Percentiles rank a stretch among this genome's conserved stretches.
Evolutionary conservation across 805 yeast genomes (phyloP).

Genomic region (Metschnikowia similis): DNA sequence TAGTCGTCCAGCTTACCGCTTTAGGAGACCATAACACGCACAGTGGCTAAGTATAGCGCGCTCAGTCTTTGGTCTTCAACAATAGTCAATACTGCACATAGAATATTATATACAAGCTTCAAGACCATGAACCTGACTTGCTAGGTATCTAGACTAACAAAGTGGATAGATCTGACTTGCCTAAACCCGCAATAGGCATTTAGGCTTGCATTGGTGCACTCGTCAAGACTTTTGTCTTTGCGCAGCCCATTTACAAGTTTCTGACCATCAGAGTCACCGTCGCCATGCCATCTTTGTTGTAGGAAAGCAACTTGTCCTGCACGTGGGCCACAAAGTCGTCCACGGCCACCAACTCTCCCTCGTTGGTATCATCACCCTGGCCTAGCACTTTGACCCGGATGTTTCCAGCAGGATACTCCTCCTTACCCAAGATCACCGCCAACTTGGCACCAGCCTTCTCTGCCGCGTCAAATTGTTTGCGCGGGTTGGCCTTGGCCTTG

Average conservation of each 20-base stretch:
- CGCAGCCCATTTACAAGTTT: slow-evolving; percentile 41
- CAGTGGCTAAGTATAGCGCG: too few species aligned
- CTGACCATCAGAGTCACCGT: slow-evolving; percentile 61
- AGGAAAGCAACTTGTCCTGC: slow-evolving; percentile 29
- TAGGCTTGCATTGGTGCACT: too few species aligned
- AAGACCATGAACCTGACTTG: too few species aligned
- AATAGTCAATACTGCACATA: not conserved
- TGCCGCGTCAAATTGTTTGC: slow-evolving; percentile 97
- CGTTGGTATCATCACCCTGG: slow-evolving; percentile 77
- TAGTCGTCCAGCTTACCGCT: too few species aligned
- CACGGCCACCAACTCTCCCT: slow-evolving; percentile 74
- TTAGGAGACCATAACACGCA: too few species aligned
- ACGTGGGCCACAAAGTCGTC: slow-evolving; percentile 54
- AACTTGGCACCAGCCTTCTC: slow-evolving; percentile 88
- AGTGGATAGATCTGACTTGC: too few species aligned
- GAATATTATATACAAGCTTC: not conserved
- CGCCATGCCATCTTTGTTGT: slow-evolving; percentile 53
- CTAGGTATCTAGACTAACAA: too few species aligned
- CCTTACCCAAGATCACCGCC: slow-evolving; percentile 93
- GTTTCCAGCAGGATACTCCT: slow-evolving; percentile 78
- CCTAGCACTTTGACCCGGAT: slow-evolving; percentile 86
- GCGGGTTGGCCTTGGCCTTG: slow-evolving; percentile 88
- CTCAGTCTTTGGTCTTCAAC: too few species aligned
- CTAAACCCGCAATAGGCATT: too few species aligned
- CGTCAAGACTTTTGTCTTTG: not conserved